Percentiles rank a stretch among this genome's conserved stretches.
phyloP scores from a whole-genome alignment of 306 rosid species.

The Sicyos edulis region DNA sequence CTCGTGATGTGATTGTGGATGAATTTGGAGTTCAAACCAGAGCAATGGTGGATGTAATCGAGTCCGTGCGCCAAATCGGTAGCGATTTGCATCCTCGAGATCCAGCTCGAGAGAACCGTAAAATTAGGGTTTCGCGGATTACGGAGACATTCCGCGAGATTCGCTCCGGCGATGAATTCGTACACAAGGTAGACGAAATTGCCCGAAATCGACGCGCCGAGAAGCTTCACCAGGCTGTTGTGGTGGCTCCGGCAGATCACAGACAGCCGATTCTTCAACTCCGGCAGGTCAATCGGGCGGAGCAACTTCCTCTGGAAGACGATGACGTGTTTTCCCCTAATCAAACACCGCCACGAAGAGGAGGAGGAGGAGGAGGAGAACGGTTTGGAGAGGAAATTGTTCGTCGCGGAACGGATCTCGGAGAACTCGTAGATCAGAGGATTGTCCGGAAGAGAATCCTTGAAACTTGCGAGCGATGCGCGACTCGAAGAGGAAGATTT shows the following conservation, averaged over 20 bases:
- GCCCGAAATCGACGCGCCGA: constrained; percentile 72
- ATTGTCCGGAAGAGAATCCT: constrained; percentile 58
- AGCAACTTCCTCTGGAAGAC: constrained; percentile 65
- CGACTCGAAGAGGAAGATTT: constrained; percentile 46
- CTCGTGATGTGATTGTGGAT: constrained; percentile 77
- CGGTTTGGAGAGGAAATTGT: constrained; percentile 31
- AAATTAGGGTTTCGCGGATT: constrained; percentile 65
- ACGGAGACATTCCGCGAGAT: constrained; percentile 65
- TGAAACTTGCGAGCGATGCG: constrained; percentile 59
- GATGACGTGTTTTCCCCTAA: constrained; percentile 45
- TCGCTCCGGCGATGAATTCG: constrained; percentile 62
- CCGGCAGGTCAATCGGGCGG: constrained; percentile 36
- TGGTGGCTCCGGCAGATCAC: constrained; percentile 62
- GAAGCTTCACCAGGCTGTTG: constrained; percentile 59
- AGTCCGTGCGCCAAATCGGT: constrained; percentile 86
- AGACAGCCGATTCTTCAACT: constrained; percentile 43
- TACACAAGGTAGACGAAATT: constrained; percentile 52
- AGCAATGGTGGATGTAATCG: constrained; percentile 75
- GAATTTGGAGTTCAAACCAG: constrained; percentile 46
- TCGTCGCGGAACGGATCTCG: constrained; percentile 66
- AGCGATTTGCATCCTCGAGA: constrained; percentile 66
- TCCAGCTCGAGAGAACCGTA: constrained; percentile 66
- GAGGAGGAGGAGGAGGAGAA: constrained; percentile 53
- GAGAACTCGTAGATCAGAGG: constrained; percentile 54
- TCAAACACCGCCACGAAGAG: constrained; percentile 57